phyloP scores from a whole-genome alignment of 352 stramenopile species.

The Pythium grandisporangium region DNA sequence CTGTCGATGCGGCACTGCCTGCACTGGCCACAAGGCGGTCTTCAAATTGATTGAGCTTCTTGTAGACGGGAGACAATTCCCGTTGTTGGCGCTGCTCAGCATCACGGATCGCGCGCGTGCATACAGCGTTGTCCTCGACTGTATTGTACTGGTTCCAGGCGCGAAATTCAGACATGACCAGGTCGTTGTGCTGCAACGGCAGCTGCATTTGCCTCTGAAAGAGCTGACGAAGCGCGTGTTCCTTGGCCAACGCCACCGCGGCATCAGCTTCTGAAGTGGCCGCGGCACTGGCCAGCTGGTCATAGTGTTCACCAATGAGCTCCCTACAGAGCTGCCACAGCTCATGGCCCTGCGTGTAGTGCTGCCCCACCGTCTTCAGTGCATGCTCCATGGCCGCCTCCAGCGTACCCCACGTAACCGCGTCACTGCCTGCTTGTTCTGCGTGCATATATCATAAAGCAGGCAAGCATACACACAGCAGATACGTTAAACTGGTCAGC shows the following conservation, averaged over 20 bases:
- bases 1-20: slow-evolving; percentile 4
- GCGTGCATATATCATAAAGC: slow-evolving; percentile 3
- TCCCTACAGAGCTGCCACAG: slow-evolving; percentile 53
- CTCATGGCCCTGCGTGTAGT: slow-evolving; percentile 53
- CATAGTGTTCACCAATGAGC: slow-evolving; percentile 15
- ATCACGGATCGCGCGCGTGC: slow-evolving; percentile 11
- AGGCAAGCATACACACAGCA: too few species aligned
- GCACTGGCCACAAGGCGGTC: slow-evolving; percentile 7
- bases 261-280: too few species aligned
- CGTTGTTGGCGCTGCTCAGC: slow-evolving; percentile 28
- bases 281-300: too few species aligned
- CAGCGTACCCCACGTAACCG: slow-evolving; percentile 9
- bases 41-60: slow-evolving; percentile 58
- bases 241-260: slow-evolving; percentile 15
- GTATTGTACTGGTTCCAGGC: slow-evolving; percentile 64
- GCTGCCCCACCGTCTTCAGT: slow-evolving; percentile 24
- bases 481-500: too few species aligned
- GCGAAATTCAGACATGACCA: slow-evolving; percentile 66
- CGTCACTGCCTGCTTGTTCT: slow-evolving; percentile 2
- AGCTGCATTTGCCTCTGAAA: slow-evolving; percentile 47
- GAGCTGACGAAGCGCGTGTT: slow-evolving; percentile 23
- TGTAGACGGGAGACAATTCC: slow-evolving; percentile 33
- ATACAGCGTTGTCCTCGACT: slow-evolving; percentile 10
- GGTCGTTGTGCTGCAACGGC: slow-evolving; percentile 61
- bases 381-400: slow-evolving; percentile 17